Evolutionary conservation across 495 filamentous ascomycete genomes (phyloP).

Genomic region (Neurospora tetrasperma): DNA sequence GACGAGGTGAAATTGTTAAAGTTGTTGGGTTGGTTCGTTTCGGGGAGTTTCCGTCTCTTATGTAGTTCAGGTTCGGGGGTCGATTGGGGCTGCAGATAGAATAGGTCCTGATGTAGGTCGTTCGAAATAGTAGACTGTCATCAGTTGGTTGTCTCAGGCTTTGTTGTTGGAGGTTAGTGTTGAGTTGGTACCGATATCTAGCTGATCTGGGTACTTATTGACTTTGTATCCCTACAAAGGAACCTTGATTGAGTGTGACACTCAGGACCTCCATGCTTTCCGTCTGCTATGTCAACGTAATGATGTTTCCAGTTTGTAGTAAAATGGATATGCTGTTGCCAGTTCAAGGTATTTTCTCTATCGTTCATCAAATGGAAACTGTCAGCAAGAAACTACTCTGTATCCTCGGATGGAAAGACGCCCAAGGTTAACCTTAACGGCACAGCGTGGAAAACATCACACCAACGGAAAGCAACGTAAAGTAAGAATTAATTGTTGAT

Average conservation of each 20-base stretch:
- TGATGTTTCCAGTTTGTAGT: neutral
- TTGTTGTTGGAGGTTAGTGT: neutral
- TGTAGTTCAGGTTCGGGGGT: neutral
- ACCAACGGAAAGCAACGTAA: neutral
- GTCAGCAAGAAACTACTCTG: no score
- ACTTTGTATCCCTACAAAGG: no score
- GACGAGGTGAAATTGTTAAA: neutral
- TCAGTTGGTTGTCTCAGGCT: neutral
- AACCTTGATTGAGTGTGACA: no score
- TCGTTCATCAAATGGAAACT: no score
- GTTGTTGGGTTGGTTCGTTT: neutral
- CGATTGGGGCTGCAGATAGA: neutral
- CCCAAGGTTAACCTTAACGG: neutral
- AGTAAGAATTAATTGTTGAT: neutral
- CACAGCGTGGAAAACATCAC: neutral
- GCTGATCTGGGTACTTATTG: neutral
- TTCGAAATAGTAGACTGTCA: neutral
- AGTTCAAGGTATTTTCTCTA: no score
- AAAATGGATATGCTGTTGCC: neutral
- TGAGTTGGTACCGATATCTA: neutral
- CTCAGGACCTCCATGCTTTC: neutral
- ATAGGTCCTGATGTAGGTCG: neutral
- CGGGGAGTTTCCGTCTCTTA: no score
- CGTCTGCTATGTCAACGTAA: neutral
- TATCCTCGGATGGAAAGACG: neutral